These are phyloP conservation scores for Dioszegia hungarica DNA, from an alignment of 768 basidiomycete species.

Conservation along the genomic window DNA sequence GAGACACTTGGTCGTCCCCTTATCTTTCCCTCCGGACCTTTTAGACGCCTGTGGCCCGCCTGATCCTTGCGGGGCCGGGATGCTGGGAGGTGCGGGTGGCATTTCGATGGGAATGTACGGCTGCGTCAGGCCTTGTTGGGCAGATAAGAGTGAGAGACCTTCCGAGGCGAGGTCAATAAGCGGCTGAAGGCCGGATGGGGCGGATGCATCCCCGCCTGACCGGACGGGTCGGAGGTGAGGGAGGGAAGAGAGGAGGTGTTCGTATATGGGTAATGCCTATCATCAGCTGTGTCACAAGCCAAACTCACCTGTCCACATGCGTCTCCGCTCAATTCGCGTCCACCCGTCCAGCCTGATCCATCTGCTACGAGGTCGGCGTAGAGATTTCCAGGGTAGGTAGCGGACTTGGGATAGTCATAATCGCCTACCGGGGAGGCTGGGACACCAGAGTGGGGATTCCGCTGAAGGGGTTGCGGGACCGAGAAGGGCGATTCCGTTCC, in stretches of 20 bases:
- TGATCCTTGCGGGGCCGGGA: background rate
- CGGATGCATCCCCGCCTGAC: background rate
- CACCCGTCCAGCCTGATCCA: background rate
- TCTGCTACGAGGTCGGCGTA: conserved; percentile 12
- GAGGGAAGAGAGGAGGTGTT: conserved; percentile 13
- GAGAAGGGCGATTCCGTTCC: background rate
- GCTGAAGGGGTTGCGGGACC: background rate
- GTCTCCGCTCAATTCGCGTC: conserved; percentile 1
- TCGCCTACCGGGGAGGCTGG: background rate
- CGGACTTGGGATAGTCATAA: background rate
- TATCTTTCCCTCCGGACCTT: conserved; percentile 14
- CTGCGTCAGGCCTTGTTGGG: background rate
- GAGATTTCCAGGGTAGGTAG: conserved; percentile 9
- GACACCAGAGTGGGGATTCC: no score
- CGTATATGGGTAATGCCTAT: conserved; percentile 19
- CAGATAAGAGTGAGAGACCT: background rate
- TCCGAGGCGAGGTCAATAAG: conserved; percentile 12
- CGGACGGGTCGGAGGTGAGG: conserved; percentile 16
- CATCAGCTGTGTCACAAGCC: background rate
- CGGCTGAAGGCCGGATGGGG: background rate
- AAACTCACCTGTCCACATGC: conserved; percentile 25
- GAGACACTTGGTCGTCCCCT: conserved; percentile 29
- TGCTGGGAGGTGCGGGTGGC: no score
- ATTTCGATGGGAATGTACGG: no score
- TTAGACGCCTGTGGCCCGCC: background rate